These are phyloP conservation scores for Thielaviopsis euricoi DNA, from an alignment of 2,329 filamentous ascomycete species.

Conservation along the genomic window DNA sequence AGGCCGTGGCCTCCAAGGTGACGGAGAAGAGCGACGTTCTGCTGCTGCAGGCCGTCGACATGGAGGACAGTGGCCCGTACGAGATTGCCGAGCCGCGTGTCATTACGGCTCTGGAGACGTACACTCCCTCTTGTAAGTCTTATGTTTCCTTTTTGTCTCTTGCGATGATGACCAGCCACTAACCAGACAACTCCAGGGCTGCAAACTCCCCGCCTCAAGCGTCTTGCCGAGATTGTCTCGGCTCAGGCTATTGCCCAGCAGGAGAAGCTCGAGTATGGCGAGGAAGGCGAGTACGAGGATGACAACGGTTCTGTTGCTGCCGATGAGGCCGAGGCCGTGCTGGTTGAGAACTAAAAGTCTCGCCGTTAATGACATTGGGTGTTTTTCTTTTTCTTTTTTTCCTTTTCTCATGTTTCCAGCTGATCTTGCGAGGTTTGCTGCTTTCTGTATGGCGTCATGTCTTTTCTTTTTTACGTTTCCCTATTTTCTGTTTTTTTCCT, in stretches of 20 bases:
- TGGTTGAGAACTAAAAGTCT: slow-evolving; percentile 8
- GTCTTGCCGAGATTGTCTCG: slow-evolving; percentile 94
- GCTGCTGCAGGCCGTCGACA: slow-evolving; percentile 84
- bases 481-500: neutral
- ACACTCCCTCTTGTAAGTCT: slow-evolving; percentile 86
- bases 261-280: slow-evolving; percentile 55
- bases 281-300: slow-evolving; percentile 26
- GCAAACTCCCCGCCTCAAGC: slow-evolving; percentile 87
- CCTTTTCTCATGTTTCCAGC: neutral
- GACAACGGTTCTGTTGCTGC: slow-evolving; percentile 24
- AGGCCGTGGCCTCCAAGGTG: slow-evolving; percentile 88
- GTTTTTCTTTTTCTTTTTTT: neutral
- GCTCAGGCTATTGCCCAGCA: slow-evolving; percentile 92
- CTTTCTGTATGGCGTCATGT: neutral
- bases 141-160: neutral
- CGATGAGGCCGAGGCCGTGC: slow-evolving; percentile 11
- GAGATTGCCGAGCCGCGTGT: slow-evolving; percentile 94
- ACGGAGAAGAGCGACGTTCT: slow-evolving; percentile 97
- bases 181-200: slow-evolving; percentile 44
- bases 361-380: neutral
- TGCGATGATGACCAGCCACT: slow-evolving; percentile 13
- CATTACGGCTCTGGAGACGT: slow-evolving; percentile 93
- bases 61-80: slow-evolving; percentile 97
- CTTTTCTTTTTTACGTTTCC: slow-evolving; percentile 3
- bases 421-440: neutral